Base-by-base conservation (phyloP, 2,329 filamentous ascomycete species). In the Xylariaceae sp. region DNA sequence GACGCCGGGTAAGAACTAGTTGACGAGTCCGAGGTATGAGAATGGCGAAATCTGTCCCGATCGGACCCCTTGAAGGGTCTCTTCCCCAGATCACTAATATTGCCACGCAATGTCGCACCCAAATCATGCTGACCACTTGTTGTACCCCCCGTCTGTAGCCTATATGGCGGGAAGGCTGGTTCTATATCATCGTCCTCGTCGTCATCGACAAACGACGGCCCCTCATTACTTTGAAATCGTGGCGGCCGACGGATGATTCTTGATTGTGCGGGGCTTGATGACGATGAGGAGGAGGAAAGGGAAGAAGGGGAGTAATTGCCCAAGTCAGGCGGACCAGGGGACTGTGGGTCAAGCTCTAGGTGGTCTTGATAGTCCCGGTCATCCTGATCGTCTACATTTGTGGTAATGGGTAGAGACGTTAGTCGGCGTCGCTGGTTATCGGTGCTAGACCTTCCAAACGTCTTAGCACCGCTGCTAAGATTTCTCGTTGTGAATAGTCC, bases 1-100 rank as follows among this genome's bases (percentile, higher is more conserved):
- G 69, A 49, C 5, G 72, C 60, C 18, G 74, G 68, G 2, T 72
- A 72, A 18, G 81, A 84, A 55, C 79, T 77, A 0, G 76, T 73
- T 2, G 85, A 85, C 0, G 86, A 88, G 61, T 87, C 82, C 0
- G 81, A 84, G 1, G 80, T 83, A 53, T 81, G 78, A 0, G 79
- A 81, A 37, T 74, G 71, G 43, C 76, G 72, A 2, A 71, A 65
- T 6, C 67, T 65, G 3, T 71, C 70, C 16, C 62, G 55, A 16
- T 52, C 56, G 9, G 61, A 47, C 40, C 70, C 73, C 44, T 67
- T 69, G 0, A 65, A 52, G 32, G 63, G 61, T 18, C 67, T 63
- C 39, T 72, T 71, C 0, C 65, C 66, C 15, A 65, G 59, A 19
- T 70, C 67, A 19, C 69, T 70, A 8, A 68, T 67, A 45, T 79